phyloP scores from a whole-genome alignment of 208 protist genomes.

The Crithidia sp. region DNA sequence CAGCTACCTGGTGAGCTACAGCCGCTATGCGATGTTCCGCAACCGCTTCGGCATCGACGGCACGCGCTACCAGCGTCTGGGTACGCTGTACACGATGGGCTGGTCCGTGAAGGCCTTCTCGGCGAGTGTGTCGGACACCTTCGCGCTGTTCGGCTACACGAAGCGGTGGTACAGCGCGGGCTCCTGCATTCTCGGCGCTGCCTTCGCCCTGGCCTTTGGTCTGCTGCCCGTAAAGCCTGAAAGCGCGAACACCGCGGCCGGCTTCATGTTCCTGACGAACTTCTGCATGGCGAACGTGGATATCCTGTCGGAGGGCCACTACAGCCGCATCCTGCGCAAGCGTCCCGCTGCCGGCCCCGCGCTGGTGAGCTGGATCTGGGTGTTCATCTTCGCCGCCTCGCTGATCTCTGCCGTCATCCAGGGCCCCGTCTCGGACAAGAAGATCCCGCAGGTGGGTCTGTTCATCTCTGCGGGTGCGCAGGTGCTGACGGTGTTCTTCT shows the following conservation, averaged over 20 bases:
- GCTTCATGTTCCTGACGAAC: constrained; percentile 54
- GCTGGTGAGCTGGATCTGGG: constrained; percentile 76
- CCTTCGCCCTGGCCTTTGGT: constrained; percentile 45
- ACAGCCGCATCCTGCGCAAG: constrained; percentile 63
- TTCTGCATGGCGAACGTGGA: constrained; percentile 72
- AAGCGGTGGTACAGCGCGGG: constrained; percentile 66
- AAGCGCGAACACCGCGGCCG: constrained; percentile 39
- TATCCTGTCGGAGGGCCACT: constrained; percentile 76
- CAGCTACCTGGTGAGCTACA: constrained; percentile 41
- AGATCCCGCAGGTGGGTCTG: constrained; percentile 42
- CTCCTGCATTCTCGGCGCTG: constrained; percentile 47
- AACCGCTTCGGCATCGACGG: constrained; percentile 46
- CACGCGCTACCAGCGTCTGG: constrained; percentile 60
- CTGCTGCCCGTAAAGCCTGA: constrained; percentile 44
- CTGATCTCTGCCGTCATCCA: constrained; percentile 45
- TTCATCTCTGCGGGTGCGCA: constrained; percentile 51
- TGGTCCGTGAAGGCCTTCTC: constrained; percentile 68
- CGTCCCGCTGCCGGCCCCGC: constrained; percentile 37
- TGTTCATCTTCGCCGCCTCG: constrained; percentile 46
- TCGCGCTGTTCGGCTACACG: constrained; percentile 63
- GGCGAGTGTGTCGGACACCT: constrained; percentile 54
- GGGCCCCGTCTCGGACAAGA: constrained; percentile 54
- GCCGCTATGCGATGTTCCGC: constrained; percentile 56
- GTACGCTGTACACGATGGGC: constrained; percentile 47
- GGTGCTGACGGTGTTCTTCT: constrained; percentile 53